Evolutionary conservation across 345 rosid species (phyloP).

Genomic region (Eucalyptus marginata): DNA sequence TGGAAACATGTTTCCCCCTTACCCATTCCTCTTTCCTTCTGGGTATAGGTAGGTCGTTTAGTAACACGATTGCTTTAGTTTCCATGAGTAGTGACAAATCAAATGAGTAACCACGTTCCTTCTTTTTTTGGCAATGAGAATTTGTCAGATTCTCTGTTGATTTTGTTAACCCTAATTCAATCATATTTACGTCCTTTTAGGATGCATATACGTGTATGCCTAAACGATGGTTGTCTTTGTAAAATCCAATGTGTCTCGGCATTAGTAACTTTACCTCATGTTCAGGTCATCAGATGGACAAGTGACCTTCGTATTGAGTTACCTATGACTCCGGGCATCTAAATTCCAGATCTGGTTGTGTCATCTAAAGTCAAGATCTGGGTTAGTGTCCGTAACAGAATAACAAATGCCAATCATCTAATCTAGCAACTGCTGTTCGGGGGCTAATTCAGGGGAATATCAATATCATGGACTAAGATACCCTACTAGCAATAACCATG

Average conservation of each 20-base stretch:
- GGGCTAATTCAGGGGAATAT: neutral
- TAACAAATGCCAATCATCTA: neutral
- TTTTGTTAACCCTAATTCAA: neutral
- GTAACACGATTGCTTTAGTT: neutral
- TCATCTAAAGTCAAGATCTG: too few relatives aligned
- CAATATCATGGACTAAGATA: neutral
- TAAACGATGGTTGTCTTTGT: neutral
- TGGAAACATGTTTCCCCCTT: constrained; percentile 34
- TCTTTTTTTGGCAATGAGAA: neutral
- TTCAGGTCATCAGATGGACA: neutral
- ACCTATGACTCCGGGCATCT: neutral
- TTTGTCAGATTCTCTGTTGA: neutral
- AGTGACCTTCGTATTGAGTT: neutral
- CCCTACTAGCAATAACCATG: neutral
- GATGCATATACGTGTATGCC: neutral
- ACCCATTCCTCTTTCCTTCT: constrained; percentile 42
- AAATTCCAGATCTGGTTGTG: neutral
- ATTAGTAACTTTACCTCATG: neutral
- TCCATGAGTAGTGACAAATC: neutral
- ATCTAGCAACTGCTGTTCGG: neutral
- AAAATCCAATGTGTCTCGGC: neutral
- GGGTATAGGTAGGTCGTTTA: constrained; percentile 40
- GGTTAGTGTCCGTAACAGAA: neutral
- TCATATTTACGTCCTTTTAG: neutral
- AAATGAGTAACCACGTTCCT: neutral